These are phyloP conservation scores for Gastrolobium villosum DNA, from an alignment of 306 rosid species.

Conservation along the genomic window DNA sequence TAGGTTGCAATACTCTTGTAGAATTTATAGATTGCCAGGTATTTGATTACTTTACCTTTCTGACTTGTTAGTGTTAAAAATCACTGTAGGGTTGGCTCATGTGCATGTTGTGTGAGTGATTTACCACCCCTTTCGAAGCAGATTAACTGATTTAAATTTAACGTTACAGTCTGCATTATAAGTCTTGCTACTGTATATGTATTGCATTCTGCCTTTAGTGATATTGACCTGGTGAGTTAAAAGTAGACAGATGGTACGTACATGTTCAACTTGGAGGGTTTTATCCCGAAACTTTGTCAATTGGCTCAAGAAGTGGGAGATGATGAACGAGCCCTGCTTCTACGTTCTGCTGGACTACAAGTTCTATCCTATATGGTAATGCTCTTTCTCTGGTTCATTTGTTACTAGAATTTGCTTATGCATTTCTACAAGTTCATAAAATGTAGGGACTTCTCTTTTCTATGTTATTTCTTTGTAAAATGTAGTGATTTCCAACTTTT, in stretches of 20 bases:
- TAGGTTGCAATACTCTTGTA: constrained; percentile 81
- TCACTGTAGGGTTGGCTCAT: constrained; percentile 1
- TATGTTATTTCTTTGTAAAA: too few relatives aligned
- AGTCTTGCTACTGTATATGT: constrained; percentile 26
- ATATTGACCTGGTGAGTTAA: constrained; percentile 62
- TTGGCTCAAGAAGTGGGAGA: constrained; percentile 89
- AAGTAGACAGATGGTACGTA: constrained; percentile 89
- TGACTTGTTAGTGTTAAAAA: constrained; percentile 37
- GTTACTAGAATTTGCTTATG: constrained; percentile 25
- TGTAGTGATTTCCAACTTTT: constrained; percentile 20
- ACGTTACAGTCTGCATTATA: constrained; percentile 24
- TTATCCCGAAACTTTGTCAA: constrained; percentile 94
- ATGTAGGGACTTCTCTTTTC: constrained; percentile 15
- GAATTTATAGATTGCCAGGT: constrained; percentile 87
- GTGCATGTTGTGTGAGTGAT: constrained; percentile 35
- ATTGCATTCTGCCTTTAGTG: constrained; percentile 49
- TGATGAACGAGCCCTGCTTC: constrained; percentile 67
- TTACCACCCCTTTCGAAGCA: constrained; percentile 34
- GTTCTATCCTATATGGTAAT: constrained; percentile 80
- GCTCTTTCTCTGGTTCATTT: constrained; percentile 42
- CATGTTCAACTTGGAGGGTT: constrained; percentile 98
- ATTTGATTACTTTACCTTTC: constrained; percentile 46
- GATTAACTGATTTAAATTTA: constrained; percentile 31
- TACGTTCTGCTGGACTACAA: constrained; percentile 90
- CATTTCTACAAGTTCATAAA: constrained; percentile 30